Percentiles rank a stretch among this genome's conserved stretches.
phyloP scores from a whole-genome alignment of 306 rosid genomes.

The Medicago lupulina region DNA sequence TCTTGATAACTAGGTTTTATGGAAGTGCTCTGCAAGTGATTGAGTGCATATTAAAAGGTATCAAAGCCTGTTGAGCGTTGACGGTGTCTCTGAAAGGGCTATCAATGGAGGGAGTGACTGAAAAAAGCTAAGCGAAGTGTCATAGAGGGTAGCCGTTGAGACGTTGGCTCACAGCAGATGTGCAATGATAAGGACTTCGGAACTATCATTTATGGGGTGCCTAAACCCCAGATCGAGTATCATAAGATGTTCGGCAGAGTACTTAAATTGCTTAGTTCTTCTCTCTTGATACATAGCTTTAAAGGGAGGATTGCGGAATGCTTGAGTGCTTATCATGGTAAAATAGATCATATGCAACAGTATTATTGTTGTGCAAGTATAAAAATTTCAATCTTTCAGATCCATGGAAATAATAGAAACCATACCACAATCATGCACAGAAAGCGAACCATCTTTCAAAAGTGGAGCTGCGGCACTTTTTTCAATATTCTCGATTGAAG shows the following conservation, averaged over 20 bases:
- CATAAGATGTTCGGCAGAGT: neutral
- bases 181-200: neutral
- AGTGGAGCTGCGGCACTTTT: slow-evolving; percentile 77
- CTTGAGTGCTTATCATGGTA: neutral
- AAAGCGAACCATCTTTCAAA: slow-evolving; percentile 81
- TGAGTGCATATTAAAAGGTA: neutral
- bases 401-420: slow-evolving; percentile 16
- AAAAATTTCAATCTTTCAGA: slow-evolving; percentile 4
- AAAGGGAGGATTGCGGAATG: neutral
- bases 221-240: neutral
- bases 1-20: neutral
- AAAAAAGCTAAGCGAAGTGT: neutral
- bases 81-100: neutral
- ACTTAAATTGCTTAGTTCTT: neutral
- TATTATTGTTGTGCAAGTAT: neutral
- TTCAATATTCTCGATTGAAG: slow-evolving; percentile 69
- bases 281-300: neutral
- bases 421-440: slow-evolving; percentile 79
- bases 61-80: neutral
- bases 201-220: neutral
- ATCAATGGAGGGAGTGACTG: neutral
- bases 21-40: neutral
- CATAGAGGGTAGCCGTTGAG: neutral
- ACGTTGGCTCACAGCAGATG: neutral
- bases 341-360: neutral